phyloP scores from a whole-genome alignment of 2,329 filamentous ascomycete species.

The Colletotrichum viniferum region DNA sequence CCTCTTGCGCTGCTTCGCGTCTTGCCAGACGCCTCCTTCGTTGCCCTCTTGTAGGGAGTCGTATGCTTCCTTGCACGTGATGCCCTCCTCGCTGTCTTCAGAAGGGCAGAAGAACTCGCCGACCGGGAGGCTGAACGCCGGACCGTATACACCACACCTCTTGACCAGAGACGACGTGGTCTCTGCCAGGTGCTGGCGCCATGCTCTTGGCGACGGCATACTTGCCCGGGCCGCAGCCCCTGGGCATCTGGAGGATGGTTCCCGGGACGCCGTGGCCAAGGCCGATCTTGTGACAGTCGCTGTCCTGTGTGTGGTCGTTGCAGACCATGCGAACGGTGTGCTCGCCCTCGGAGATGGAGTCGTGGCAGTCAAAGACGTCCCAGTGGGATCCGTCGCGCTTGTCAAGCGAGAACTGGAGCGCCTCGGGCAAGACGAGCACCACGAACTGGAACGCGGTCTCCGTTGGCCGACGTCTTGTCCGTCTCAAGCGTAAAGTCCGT shows the following conservation, averaged over 20 bases:
- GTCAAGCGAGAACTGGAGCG: conserved; percentile 36
- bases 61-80: too few relatives aligned
- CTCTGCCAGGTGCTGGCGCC: neutral
- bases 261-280: neutral
- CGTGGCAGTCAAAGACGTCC: conserved; percentile 43
- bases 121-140: too few relatives aligned
- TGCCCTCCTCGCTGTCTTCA: too few relatives aligned
- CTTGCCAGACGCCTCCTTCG: too few relatives aligned
- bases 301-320: neutral
- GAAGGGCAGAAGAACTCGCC: too few relatives aligned
- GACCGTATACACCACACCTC: too few relatives aligned
- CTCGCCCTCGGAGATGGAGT: conserved; percentile 18
- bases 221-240: neutral
- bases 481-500: conserved; percentile 32
- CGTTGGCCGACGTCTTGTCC: conserved; percentile 29
- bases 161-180: neutral
- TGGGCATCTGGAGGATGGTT: conserved; percentile 9
- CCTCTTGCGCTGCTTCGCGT: too few relatives aligned
- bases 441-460: conserved; percentile 35
- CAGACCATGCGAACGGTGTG: conserved; percentile 3
- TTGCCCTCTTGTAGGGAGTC: too few relatives aligned
- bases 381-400: conserved; percentile 49
- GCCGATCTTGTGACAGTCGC: neutral
- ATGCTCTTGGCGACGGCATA: conserved; percentile 6
- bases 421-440: conserved; percentile 35